These are phyloP conservation scores for Hordeum pubiflorum DNA, from an alignment of 202 grass and related monocot species.

Conservation along the genomic window DNA sequence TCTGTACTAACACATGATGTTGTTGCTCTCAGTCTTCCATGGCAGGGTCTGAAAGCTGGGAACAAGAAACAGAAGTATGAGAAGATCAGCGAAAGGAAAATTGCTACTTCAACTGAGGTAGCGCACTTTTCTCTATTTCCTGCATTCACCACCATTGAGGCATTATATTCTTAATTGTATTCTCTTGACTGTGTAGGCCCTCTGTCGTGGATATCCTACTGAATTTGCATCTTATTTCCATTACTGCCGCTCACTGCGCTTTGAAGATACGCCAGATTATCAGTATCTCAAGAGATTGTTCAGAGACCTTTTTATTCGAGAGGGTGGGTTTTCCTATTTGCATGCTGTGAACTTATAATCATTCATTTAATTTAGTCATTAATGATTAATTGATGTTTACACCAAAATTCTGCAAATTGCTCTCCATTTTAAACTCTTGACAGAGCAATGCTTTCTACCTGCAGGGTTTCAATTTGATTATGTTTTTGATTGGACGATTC, in stretches of 20 bases:
- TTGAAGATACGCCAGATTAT: conserved; percentile 86
- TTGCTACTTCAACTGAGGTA: conserved; percentile 88
- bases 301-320: conserved; percentile 91
- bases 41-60: conserved; percentile 96
- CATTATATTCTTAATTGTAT: conserved; percentile 1
- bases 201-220: conserved; percentile 75
- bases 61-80: conserved; percentile 97
- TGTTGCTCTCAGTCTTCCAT: conserved; percentile 64
- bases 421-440: background rate
- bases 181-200: conserved; percentile 45
- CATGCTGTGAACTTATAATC: background rate
- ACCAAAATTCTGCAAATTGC: background rate
- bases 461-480: conserved; percentile 99
- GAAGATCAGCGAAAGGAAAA: conserved; percentile 92
- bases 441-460: background rate
- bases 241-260: conserved; percentile 88
- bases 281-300: conserved; percentile 91
- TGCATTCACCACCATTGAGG: background rate
- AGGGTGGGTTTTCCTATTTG: conserved; percentile 43
- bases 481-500: conserved; percentile 97
- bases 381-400: background rate
- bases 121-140: background rate
- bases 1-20: conserved; percentile 15
- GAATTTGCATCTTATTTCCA: conserved; percentile 94
- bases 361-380: background rate